Evolutionary conservation across 129 eudicot genomes (phyloP).

Genomic region (carrot (Daucus carota)): DNA sequence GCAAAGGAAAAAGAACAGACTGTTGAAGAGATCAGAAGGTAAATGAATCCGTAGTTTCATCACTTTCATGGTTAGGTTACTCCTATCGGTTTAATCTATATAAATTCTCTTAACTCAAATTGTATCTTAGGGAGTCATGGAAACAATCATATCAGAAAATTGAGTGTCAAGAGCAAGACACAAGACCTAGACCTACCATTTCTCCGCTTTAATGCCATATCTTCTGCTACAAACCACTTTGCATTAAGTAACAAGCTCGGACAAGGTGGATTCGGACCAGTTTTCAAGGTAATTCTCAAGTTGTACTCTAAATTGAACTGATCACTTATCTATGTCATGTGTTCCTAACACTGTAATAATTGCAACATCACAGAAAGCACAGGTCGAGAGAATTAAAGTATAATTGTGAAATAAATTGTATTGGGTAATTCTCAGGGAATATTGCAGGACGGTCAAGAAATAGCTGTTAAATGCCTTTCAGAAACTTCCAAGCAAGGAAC

Average conservation of each 20-base stretch:
- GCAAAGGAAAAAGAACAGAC: conserved; percentile 16
- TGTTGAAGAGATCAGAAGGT: conserved; percentile 18
- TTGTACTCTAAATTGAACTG: not conserved
- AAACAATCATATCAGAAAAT: not conserved
- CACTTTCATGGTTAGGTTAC: not conserved
- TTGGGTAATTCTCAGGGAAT: conserved; percentile 20
- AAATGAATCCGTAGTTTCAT: not conserved
- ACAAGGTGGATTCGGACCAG: conserved; percentile 1
- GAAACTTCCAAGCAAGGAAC: conserved; percentile 29
- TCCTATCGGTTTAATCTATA: not conserved
- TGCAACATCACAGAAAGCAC: not conserved
- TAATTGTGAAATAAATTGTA: not conserved
- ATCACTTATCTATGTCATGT: not conserved
- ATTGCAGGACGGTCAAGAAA: conserved; percentile 25
- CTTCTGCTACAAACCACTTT: conserved; percentile 5
- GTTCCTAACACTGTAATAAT: not conserved
- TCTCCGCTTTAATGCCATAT: not conserved
- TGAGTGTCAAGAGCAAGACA: not conserved
- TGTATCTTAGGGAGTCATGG: not conserved
- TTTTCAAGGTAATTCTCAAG: not conserved
- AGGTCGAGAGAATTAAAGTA: not conserved
- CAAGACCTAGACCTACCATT: conserved; percentile 7
- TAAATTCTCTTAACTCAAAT: not conserved
- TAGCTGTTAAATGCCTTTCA: conserved; percentile 35
- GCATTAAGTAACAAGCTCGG: conserved; percentile 2